Conservation (phyloP, 2,329 filamentous ascomycete species). For the Aspergillus ibericus region DNA sequence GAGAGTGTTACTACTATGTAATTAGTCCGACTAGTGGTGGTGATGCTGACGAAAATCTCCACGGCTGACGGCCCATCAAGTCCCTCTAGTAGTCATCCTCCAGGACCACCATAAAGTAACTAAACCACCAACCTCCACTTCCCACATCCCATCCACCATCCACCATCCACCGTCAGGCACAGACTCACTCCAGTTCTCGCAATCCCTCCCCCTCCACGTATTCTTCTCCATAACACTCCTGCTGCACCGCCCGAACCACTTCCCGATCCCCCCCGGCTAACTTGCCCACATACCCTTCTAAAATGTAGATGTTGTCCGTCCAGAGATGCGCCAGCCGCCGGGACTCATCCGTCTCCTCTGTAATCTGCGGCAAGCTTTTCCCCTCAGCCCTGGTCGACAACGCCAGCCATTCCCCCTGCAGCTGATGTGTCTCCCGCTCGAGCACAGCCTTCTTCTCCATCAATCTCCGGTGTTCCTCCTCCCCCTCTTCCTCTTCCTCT, state of each 20-base stretch:
- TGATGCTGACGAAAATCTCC: too few species aligned
- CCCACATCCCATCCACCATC: neutral
- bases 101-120: neutral
- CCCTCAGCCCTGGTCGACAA: slow-evolving; percentile 9
- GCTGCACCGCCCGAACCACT: slow-evolving; percentile 44
- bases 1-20: too few species aligned
- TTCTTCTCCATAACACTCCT: slow-evolving; percentile 54
- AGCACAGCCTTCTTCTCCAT: slow-evolving; percentile 24
- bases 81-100: too few species aligned
- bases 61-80: too few species aligned
- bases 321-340: slow-evolving; percentile 32
- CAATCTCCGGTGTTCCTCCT: slow-evolving; percentile 23
- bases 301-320: slow-evolving; percentile 48
- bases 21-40: too few species aligned
- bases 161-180: too few species aligned
- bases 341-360: slow-evolving; percentile 32
- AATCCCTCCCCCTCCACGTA: slow-evolving; percentile 56
- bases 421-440: slow-evolving; percentile 30
- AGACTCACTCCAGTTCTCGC: slow-evolving; percentile 25
- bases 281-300: slow-evolving; percentile 43
- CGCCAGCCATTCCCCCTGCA: slow-evolving; percentile 26
- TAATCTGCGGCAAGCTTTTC: slow-evolving; percentile 34
- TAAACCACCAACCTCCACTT: neutral
- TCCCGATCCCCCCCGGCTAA: slow-evolving; percentile 47
- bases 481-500: slow-evolving; percentile 14